Conservation (phyloP, 148 eudicot genomes). For the Heliosperma pusillum region DNA sequence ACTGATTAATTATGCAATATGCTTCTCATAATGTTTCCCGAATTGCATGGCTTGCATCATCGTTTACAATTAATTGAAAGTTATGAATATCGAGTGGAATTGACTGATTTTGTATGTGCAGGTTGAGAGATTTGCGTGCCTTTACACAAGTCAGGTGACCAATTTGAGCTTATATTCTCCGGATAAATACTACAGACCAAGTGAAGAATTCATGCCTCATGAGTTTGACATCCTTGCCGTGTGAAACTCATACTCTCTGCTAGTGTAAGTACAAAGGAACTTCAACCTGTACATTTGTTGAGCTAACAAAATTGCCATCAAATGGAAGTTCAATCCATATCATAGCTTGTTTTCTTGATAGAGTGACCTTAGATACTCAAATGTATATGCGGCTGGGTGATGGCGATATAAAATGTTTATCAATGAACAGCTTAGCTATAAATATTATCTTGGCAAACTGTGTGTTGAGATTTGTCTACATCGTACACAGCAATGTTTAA, state of each 20-base stretch:
- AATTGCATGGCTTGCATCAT: not conserved
- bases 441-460: not conserved
- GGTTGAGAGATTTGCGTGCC: slow-evolving; percentile 99
- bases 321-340: not conserved
- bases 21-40: not conserved
- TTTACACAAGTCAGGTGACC: slow-evolving; percentile 84
- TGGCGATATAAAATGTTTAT: not conserved
- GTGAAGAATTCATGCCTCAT: slow-evolving; percentile 98
- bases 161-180: slow-evolving; percentile 91
- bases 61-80: not conserved
- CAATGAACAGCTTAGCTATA: not conserved
- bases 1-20: not conserved
- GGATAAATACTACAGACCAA: slow-evolving; percentile 88
- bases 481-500: not conserved
- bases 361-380: slow-evolving; percentile 1
- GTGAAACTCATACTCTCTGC: slow-evolving; percentile 20
- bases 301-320: slow-evolving; percentile 6
- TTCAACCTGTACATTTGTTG: slow-evolving; percentile 12
- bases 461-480: not conserved
- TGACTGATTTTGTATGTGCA: slow-evolving; percentile 23
- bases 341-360: not conserved
- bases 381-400: slow-evolving; percentile 9
- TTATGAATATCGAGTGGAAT: not conserved
- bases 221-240: slow-evolving; percentile 66
- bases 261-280: not conserved